Conservation (phyloP, 305 asterid genomes). For the Fraxinus paxiana region DNA sequence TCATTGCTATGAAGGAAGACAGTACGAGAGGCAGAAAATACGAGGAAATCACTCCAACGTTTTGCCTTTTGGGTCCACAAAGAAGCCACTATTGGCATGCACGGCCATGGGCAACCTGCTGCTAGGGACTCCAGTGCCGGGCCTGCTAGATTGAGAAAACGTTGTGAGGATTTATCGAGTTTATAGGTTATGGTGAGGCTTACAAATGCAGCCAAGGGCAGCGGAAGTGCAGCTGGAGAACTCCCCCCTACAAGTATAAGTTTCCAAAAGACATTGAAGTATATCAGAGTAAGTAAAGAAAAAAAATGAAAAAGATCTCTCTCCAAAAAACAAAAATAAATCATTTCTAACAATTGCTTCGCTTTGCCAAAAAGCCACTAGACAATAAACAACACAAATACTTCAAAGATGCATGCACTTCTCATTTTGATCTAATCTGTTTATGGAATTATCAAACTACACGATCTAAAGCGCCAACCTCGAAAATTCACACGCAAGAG, state of each 20-base stretch:
- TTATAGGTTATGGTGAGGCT: slow-evolving; percentile 97
- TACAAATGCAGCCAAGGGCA: slow-evolving; percentile 95
- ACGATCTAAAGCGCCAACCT: neutral
- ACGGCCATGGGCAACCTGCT: slow-evolving; percentile 99
- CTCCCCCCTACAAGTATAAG: slow-evolving; percentile 55
- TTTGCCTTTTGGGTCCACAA: slow-evolving; percentile 96
- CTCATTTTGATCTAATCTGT: neutral
- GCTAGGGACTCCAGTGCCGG: slow-evolving; percentile 96
- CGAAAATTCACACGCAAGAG: neutral
- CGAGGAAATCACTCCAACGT: slow-evolving; percentile 89
- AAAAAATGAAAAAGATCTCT: neutral
- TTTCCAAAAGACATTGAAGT: slow-evolving; percentile 20
- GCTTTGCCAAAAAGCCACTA: neutral
- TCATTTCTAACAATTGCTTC: neutral
- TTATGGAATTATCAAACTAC: neutral
- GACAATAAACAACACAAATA: neutral
- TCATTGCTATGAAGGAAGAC: slow-evolving; percentile 88
- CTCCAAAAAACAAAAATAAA: neutral
- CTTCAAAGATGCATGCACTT: neutral
- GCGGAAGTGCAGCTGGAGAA: slow-evolving; percentile 86
- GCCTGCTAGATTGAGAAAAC: slow-evolving; percentile 91
- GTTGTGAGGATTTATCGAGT: slow-evolving; percentile 91
- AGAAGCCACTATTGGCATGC: slow-evolving; percentile 97
- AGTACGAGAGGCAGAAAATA: slow-evolving; percentile 90
- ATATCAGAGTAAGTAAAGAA: neutral